Base-by-base conservation (phyloP, 371 early-diverging fungal genomes). In the Phascolomyces articulosus region DNA sequence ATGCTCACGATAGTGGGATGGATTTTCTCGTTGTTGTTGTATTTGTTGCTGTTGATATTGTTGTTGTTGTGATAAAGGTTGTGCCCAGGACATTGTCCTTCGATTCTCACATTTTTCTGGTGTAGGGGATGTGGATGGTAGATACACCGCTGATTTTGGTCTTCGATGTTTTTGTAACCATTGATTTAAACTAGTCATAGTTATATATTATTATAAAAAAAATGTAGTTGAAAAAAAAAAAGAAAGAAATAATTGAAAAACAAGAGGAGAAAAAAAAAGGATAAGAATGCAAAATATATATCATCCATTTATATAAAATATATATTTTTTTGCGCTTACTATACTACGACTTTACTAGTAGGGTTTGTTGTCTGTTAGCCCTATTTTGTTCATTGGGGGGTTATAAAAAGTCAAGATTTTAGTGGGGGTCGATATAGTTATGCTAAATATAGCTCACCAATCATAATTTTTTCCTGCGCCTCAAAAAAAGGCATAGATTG, bases 91-190 rank as follows among this genome's bases (percentile, higher is more conserved):
- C 51, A 51, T 4, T 11, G 51, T 51, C 24, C 51, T 20, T 11
- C 51, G 51, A 13, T 1, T 24, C 7, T 51, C 51, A 51, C 26
- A 51, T 23, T 51, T 51, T 24, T 23, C 6, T 23, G 51, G 1
- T 24, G 20, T 24, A 11, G 47, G 7, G 13, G 44, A 4, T 18
- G 44, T 51, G 23, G 21, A 18, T 18, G 41, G 18, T 28, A 40
- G 24, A 11, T 44, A 59, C 3, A 40, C n/a, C 4, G 60, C 60
- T n/a, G 60, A 59, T 47, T 20, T 27, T 13, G 60, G 60, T 29
- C 60, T 44, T 28, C 60, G 47, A 40, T 40, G 60, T 34, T 55
- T 55, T 44, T 59, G 23, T 6, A 59, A 27, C 60, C 60, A 59
- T 41, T 59, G 60, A 28, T 59, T 41, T 13, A 59, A 20, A 24